phyloP scores from a whole-genome alignment of 495 filamentous ascomycete genomes.

The Glarea lozoyensis region DNA sequence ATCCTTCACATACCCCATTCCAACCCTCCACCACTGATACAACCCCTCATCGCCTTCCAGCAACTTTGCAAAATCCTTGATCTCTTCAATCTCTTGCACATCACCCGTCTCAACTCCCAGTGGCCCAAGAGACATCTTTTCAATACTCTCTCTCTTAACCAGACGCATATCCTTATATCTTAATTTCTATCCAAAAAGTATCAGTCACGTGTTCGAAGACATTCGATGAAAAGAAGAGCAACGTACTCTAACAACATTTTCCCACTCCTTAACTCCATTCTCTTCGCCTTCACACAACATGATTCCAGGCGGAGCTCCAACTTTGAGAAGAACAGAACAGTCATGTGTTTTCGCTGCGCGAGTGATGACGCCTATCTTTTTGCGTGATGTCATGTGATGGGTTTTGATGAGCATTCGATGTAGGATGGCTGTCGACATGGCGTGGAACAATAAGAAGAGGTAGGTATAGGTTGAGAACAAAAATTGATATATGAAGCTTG shows the following conservation, averaged over 20 bases:
- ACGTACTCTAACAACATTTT: conserved; percentile 40
- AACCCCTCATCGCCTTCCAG: conserved; percentile 10
- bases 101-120: not conserved
- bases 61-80: conserved; percentile 13
- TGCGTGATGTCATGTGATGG: conserved; percentile 64
- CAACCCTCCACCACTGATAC: conserved; percentile 15
- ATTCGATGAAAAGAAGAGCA: not conserved
- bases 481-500: too few relatives aligned
- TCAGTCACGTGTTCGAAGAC: not conserved
- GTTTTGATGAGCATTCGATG: conserved; percentile 54
- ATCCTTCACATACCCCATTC: conserved; percentile 15
- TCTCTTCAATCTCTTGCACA: conserved; percentile 13
- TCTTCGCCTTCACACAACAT: conserved; percentile 53
- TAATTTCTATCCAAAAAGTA: conserved; percentile 12
- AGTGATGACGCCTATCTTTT: conserved; percentile 51
- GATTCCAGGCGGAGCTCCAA: conserved; percentile 50
- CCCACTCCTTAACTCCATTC: conserved; percentile 44
- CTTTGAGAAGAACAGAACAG: conserved; percentile 49
- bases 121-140: not conserved
- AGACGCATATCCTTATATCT: conserved; percentile 19
- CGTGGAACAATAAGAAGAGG: too few relatives aligned
- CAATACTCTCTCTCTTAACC: conserved; percentile 10
- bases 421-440: too few relatives aligned
- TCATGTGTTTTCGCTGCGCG: conserved; percentile 41
- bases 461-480: too few relatives aligned